Evolutionary conservation across 257 asterid genomes (phyloP).

Genomic region (Solanum dulcamara): DNA sequence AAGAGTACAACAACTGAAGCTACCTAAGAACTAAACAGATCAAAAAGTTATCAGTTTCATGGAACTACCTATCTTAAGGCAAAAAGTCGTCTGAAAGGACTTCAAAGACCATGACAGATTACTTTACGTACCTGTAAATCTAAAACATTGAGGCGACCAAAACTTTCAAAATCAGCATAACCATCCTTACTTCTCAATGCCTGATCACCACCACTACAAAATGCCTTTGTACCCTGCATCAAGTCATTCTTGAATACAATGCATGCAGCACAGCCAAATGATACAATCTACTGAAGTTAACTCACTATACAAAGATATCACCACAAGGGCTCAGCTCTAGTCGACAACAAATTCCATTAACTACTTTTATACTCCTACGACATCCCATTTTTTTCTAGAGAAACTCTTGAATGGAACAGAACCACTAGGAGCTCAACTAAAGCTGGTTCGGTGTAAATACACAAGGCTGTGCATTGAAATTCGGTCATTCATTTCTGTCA

Average conservation of each 20-base stretch:
- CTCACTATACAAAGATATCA: background rate
- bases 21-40: background rate
- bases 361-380: background rate
- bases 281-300: background rate
- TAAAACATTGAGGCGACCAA: slow-evolving; percentile 86
- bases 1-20: background rate
- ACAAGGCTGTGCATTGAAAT: fast-evolving
- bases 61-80: background rate
- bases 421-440: background rate
- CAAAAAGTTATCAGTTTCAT: background rate
- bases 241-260: background rate
- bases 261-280: background rate
- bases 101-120: background rate
- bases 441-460: background rate
- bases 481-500: background rate
- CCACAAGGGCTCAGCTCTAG: background rate
- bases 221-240: slow-evolving; percentile 68
- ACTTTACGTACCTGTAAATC: slow-evolving; percentile 57
- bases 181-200: slow-evolving; percentile 78
- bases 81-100: background rate
- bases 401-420: background rate
- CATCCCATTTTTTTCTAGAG: background rate
- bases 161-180: slow-evolving; percentile 63
- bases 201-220: slow-evolving; percentile 97
- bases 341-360: background rate